Conservation (phyloP, 148 eudicot species). For the Polygonum aviculare region DNA sequence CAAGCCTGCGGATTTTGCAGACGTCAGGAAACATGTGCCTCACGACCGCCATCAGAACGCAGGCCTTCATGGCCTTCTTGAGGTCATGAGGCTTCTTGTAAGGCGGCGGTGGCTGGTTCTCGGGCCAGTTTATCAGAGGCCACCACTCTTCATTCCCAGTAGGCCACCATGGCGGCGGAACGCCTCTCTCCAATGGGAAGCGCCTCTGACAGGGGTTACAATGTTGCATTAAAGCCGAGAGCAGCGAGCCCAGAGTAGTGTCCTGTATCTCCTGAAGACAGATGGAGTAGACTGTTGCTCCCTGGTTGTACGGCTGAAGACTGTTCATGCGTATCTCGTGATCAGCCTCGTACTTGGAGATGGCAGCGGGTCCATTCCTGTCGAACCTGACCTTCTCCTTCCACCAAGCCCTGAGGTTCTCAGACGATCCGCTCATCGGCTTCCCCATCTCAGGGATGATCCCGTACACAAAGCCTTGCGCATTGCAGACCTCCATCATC, state of each 20-base stretch:
- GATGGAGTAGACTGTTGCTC: not conserved
- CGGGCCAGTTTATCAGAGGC: not conserved
- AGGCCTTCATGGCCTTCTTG: not conserved
- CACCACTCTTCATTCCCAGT: slow-evolving; percentile 11
- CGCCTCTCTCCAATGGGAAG: slow-evolving; percentile 3
- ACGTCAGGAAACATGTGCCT: slow-evolving; percentile 12
- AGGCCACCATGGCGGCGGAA: slow-evolving; percentile 14
- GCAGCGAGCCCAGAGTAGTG: slow-evolving; percentile 7
- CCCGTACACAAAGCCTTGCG: slow-evolving; percentile 13
- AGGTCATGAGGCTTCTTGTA: slow-evolving; percentile 14
- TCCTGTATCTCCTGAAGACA: slow-evolving; percentile 2
- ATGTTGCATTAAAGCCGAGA: slow-evolving; percentile 11
- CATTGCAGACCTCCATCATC: slow-evolving; percentile 13
- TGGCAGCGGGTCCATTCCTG: slow-evolving; percentile 8
- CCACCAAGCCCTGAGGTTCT: slow-evolving; percentile 16
- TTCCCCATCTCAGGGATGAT: slow-evolving; percentile 14
- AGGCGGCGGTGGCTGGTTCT: not conserved
- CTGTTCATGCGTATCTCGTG: not conserved
- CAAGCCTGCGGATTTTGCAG: slow-evolving; percentile 1
- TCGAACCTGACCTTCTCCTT: slow-evolving; percentile 13
- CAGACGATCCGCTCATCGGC: slow-evolving; percentile 6
- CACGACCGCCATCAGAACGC: slow-evolving; percentile 8
- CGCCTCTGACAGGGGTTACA: slow-evolving; percentile 8
- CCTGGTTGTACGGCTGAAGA: too few species aligned
- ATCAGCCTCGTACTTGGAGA: not conserved